Evolutionary conservation across 805 yeast species (phyloP).

Genomic region (Candida taoyuanica): DNA sequence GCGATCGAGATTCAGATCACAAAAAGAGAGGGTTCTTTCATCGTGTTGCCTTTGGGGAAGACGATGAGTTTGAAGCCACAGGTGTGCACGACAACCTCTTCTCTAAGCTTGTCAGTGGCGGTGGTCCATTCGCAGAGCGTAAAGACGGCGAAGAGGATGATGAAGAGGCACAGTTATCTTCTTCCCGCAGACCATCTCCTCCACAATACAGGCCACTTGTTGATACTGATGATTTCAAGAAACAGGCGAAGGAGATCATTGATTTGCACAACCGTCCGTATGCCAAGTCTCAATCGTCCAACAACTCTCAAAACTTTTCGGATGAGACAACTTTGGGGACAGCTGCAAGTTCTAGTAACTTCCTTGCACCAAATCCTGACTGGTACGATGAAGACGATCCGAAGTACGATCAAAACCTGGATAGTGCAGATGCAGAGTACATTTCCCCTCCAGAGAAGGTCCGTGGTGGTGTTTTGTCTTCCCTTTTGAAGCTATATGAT

Average conservation of each 20-base stretch:
- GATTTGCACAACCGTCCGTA: slow-evolving; percentile 37
- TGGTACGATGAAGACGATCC: slow-evolving; percentile 27
- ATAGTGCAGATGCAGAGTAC: slow-evolving; percentile 34
- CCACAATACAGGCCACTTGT: neutral
- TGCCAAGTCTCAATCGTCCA: slow-evolving; percentile 1
- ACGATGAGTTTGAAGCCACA: slow-evolving; percentile 24
- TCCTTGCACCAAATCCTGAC: slow-evolving; percentile 40
- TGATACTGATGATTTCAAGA: neutral
- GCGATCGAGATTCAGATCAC: slow-evolving; percentile 7
- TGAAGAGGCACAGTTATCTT: slow-evolving; percentile 33
- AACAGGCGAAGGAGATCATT: slow-evolving; percentile 52
- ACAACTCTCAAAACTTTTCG: slow-evolving; percentile 1
- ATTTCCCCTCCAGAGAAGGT: slow-evolving; percentile 62
- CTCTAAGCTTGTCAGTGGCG: slow-evolving; percentile 29
- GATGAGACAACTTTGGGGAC: slow-evolving; percentile 20
- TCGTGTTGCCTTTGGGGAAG: slow-evolving; percentile 20
- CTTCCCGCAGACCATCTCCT: slow-evolving; percentile 32
- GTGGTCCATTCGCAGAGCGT: slow-evolving; percentile 30
- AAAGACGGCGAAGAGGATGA: slow-evolving; percentile 27
- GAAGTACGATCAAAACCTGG: slow-evolving; percentile 27
- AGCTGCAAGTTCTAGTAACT: slow-evolving; percentile 17
- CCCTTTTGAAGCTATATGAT: slow-evolving; percentile 68
- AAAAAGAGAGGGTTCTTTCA: slow-evolving; percentile 11
- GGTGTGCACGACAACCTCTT: slow-evolving; percentile 26
- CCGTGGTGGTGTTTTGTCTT: slow-evolving; percentile 82